Conservation (phyloP, 306 rosid species). For the Cicer chorassanicum region DNA sequence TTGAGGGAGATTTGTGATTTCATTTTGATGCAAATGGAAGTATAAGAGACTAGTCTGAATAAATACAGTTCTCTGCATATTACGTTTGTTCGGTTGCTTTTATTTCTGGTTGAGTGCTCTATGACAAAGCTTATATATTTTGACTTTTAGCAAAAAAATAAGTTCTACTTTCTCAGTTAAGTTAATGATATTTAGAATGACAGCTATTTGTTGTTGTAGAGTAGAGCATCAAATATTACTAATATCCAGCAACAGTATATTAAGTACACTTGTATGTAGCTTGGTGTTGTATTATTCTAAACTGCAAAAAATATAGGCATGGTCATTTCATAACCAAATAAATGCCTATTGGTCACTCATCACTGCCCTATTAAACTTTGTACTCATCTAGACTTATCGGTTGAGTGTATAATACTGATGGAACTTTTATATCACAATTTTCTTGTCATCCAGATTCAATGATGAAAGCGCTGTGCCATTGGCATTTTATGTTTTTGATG, state of each 20-base stretch:
- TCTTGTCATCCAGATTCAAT: slow-evolving; percentile 66
- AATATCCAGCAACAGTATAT: slow-evolving; percentile 14
- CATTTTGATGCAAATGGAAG: slow-evolving; percentile 14
- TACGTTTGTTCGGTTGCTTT: neutral
- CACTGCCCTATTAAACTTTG: slow-evolving; percentile 25
- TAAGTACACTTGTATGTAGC: slow-evolving; percentile 20
- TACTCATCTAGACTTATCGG: slow-evolving; percentile 25
- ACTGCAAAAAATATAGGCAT: neutral
- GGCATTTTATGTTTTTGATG: slow-evolving; percentile 79
- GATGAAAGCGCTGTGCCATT: slow-evolving; percentile 76
- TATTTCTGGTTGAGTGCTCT: slow-evolving; percentile 34
- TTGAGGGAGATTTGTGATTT: neutral
- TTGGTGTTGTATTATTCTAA: slow-evolving; percentile 16
- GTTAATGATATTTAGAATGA: slow-evolving; percentile 26
- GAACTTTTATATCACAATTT: slow-evolving; percentile 28
- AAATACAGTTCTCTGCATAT: slow-evolving; percentile 21
- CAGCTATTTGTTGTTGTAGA: neutral
- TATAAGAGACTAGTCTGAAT: slow-evolving; percentile 20
- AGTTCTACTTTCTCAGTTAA: slow-evolving; percentile 1
- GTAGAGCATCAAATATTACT: slow-evolving; percentile 2
- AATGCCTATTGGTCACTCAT: slow-evolving; percentile 11
- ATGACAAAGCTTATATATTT: slow-evolving; percentile 15
- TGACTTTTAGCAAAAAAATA: neutral
- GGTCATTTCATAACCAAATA: neutral
- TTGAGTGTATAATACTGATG: slow-evolving; percentile 15